These are phyloP conservation scores for Cladosporium sp. DNA, from an alignment of 2,329 filamentous ascomycete genomes.

Conservation along the genomic window DNA sequence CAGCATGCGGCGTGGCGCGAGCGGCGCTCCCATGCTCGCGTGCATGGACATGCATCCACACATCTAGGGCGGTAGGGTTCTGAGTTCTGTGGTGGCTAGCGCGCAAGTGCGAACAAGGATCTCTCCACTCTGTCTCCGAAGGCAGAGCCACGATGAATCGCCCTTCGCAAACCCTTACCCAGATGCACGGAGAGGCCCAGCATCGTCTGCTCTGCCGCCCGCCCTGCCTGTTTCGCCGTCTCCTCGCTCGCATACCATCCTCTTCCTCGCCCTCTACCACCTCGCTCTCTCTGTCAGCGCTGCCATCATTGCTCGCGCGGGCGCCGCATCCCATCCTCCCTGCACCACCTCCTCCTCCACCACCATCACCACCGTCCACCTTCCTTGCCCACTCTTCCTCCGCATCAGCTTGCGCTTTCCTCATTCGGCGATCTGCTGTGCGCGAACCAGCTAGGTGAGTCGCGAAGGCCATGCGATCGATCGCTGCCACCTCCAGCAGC, in stretches of 20 bases:
- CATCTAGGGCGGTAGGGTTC: not conserved
- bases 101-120: not conserved
- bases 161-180: constrained; percentile 15
- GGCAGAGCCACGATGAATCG: constrained; percentile 17
- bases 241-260: constrained; percentile 20
- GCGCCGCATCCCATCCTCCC: constrained; percentile 1
- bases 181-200: constrained; percentile 9
- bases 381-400: not conserved
- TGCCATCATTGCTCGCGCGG: constrained; percentile 10
- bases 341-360: not conserved
- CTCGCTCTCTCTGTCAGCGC: constrained; percentile 22
- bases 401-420: constrained; percentile 16
- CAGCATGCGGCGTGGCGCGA: not conserved
- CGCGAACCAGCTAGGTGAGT: constrained; percentile 22
- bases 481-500: not conserved
- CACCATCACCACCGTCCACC: not conserved
- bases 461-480: constrained; percentile 7
- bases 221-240: constrained; percentile 21
- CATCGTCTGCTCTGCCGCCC: constrained; percentile 13
- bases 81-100: constrained; percentile 7
- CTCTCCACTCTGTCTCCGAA: constrained; percentile 13
- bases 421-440: constrained; percentile 20
- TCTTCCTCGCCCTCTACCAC: constrained; percentile 3
- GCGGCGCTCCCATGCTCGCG: not conserved
- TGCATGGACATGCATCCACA: not conserved